Base-by-base conservation (phyloP, 2,329 filamentous ascomycete genomes). In the Tolypocladium tropicale region DNA sequence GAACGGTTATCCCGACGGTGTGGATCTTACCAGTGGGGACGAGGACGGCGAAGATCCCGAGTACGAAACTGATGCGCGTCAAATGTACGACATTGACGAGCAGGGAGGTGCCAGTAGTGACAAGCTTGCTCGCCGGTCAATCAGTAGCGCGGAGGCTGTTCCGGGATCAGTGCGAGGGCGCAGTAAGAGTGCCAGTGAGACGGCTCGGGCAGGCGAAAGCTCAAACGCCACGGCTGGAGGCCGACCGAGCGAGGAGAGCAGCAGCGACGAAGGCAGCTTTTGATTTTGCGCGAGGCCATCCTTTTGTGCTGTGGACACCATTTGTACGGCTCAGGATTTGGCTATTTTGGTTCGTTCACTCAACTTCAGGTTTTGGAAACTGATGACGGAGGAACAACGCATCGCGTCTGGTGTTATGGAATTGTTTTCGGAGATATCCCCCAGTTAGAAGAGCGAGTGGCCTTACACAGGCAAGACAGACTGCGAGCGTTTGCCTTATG, bases 171-270 rank as follows among this genome's bases (percentile, higher is more conserved):
- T 62, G 1, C 61, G 68, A 32, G 63, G 57, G 2, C 62, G 64
- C 16, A 72, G 67, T 39, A 70, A 68, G 53, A 72, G 67, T 39
- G 63, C 64, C 12, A 68, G 63, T 43, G 67, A 71, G 9, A 57
- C 61, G 12, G 55, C 62, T 9, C 65, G 66, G 0, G 63, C 66
- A 0, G 62, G 61, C 23, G 67, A 66, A 6, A 75, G 71, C 34
- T 76, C 74, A 4, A 67, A 65, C 9, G 74, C 74, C 5, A 76
- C 74, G 2, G 72, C 69, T 18, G 73, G 72, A 4, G 73, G 67
- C 5, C 64, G 66, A 1, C 67, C 67, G 57, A 77, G 74, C 54
- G 68, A 68, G 0, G 72, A 72, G 59, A 70, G 61, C 55, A 74
- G 67, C 49, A 71, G 71, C 30, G 62, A 64, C 12, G 68, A 72